A percentile compares a stretch with the other conserved stretches of the same genome.
Evolutionary conservation across 2,329 filamentous ascomycete genomes (phyloP).

Genomic region (Leptosphaerulina australis): DNA sequence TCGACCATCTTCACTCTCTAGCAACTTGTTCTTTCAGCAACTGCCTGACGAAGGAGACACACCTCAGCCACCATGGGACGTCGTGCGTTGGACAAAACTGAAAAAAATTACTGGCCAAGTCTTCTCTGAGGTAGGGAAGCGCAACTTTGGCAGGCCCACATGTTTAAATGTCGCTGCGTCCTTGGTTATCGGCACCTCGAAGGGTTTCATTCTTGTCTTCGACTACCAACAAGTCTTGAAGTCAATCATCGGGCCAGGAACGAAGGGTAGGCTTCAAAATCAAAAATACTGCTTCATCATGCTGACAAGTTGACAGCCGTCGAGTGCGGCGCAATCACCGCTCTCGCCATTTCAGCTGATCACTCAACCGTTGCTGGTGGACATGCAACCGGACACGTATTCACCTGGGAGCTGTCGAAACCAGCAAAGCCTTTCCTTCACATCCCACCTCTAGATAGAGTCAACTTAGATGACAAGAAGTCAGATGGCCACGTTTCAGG

Average conservation of each 20-base stretch:
- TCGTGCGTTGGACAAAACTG: slow-evolving; percentile 93
- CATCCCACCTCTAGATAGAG: slow-evolving; percentile 76
- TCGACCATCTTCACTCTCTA: slow-evolving; percentile 78
- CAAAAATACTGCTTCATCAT: background rate
- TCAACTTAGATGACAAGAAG: slow-evolving; percentile 68
- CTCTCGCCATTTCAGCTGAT: slow-evolving; percentile 89
- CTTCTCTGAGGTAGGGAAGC: slow-evolving; percentile 89
- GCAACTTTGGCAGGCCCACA: slow-evolving; percentile 90
- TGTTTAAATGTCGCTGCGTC: slow-evolving; percentile 86
- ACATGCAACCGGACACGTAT: slow-evolving; percentile 88
- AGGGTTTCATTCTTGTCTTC: slow-evolving; percentile 92
- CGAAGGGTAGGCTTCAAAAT: slow-evolving; percentile 68
- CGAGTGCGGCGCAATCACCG: slow-evolving; percentile 85
- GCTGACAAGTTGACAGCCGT: slow-evolving; percentile 64
- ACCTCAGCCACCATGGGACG: slow-evolving; percentile 88
- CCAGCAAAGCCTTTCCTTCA: slow-evolving; percentile 87
- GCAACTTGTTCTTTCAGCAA: slow-evolving; percentile 66
- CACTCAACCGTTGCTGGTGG: slow-evolving; percentile 90
- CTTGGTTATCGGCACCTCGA: slow-evolving; percentile 90
- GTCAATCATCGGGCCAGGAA: slow-evolving; percentile 89
- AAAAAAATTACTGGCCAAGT: slow-evolving; percentile 87
- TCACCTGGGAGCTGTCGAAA: slow-evolving; percentile 91
- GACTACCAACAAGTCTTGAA: slow-evolving; percentile 97
- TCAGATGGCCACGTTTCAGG: slow-evolving; percentile 82
- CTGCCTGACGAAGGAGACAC: slow-evolving; percentile 65